phyloP scores from a whole-genome alignment of 192 early-diverging fungal species.

The Coemansia sp. region DNA sequence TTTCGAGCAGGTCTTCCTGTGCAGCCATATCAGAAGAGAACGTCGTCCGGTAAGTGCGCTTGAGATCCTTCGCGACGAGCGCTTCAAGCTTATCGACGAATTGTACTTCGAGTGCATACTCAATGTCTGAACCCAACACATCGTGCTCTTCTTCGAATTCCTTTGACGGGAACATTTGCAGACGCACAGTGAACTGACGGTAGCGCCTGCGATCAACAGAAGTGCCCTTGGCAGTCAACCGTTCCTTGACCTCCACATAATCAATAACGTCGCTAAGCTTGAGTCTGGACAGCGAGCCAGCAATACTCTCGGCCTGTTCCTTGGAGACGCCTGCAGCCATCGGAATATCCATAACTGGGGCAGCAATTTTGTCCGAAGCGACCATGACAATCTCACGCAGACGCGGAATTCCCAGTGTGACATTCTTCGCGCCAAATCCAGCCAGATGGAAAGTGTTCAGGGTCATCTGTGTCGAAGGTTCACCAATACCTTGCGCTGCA shows the following conservation, averaged over 20 bases:
- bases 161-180: slow-evolving; percentile 81
- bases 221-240: slow-evolving; percentile 57
- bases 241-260: slow-evolving; percentile 79
- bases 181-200: slow-evolving; percentile 76
- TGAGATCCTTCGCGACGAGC: slow-evolving; percentile 76
- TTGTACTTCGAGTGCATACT: slow-evolving; percentile 66
- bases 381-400: slow-evolving; percentile 99
- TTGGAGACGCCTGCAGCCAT: slow-evolving; percentile 65
- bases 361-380: slow-evolving; percentile 84
- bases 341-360: slow-evolving; percentile 91
- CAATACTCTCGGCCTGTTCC: slow-evolving; percentile 62
- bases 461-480: slow-evolving; percentile 99
- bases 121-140: slow-evolving; percentile 65
- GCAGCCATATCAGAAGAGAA: slow-evolving; percentile 48
- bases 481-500: slow-evolving; percentile 96
- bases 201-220: slow-evolving; percentile 48
- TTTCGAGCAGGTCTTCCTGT: slow-evolving; percentile 10
- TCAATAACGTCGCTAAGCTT: slow-evolving; percentile 85
- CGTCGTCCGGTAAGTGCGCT: slow-evolving; percentile 55
- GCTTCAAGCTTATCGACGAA: slow-evolving; percentile 76
- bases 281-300: slow-evolving; percentile 71
- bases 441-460: slow-evolving; percentile 99
- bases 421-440: slow-evolving; percentile 96
- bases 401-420: slow-evolving; percentile 99
- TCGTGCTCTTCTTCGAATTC: slow-evolving; percentile 79